Evolutionary conservation across 2,329 filamentous ascomycete genomes (phyloP), one percentile per base, ranked within the genome.

Genomic region (Xylariaceae sp.): DNA sequence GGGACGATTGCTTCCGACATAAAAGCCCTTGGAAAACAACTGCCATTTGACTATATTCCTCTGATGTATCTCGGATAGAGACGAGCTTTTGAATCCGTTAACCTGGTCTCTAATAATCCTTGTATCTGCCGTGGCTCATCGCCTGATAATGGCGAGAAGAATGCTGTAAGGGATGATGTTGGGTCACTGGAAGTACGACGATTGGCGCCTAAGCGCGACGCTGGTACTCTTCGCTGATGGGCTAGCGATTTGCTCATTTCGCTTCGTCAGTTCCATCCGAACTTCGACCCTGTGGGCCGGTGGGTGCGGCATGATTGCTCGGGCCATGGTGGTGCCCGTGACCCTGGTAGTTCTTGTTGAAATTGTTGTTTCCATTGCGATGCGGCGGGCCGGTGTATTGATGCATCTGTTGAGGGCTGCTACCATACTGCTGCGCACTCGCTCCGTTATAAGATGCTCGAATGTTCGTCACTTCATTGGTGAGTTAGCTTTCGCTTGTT

Each of bases 321-420:
- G 69, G 69, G 14, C 59, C 62, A 56, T 73, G 73, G 47, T 77
- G 74, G 36, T 74, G 67, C 48, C 64, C 69, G 51, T 78, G 76
- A 31, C 67, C 71, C 47, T 74, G 72, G 54, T 76, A 78, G 57
- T 74, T 77, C 67, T 82, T 81, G 58, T 72, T 75, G 57, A 69
- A 73, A 56, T 66, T 80, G 65, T 77, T 79, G 60, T 75, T 78
- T 58, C 80, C 80, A 62, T 78, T 84, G 59, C 81, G 82, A 64
- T 83, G 79, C 48, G 77, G 75, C 57, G 76, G 77, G 2, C 78
- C 79, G 1, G 78, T 78, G 63, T 83, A 86, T 60, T 86, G 82
- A 65, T 87, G 83, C 61, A 75, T 72, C 54, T 86, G 82, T 57
- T 86, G 84, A 46, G 84, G 84, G 62, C 84, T 88, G 34, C 79